These are phyloP conservation scores for Leccinum fuscescens DNA, from an alignment of 1,284 basidiomycete species.

Conservation along the genomic window DNA sequence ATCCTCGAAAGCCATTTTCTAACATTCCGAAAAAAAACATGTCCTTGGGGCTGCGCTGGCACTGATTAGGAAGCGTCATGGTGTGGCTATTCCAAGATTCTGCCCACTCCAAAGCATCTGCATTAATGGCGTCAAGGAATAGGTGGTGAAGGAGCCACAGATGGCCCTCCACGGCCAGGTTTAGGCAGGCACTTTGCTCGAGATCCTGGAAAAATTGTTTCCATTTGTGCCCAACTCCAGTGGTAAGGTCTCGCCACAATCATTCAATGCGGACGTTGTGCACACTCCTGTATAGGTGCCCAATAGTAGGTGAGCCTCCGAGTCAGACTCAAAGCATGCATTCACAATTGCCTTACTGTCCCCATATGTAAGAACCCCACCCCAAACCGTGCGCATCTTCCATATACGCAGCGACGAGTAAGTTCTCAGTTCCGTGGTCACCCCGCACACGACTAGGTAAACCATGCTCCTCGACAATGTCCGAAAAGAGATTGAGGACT, in stretches of 20 bases:
- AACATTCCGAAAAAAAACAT: background rate
- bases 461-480: background rate
- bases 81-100: background rate
- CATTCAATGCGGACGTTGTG: background rate
- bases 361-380: background rate
- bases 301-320: background rate
- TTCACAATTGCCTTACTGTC: background rate
- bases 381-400: background rate
- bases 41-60: background rate
- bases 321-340: background rate
- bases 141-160: background rate
- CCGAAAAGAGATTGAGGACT: background rate
- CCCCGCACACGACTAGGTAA: background rate
- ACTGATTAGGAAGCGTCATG: background rate
- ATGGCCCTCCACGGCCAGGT: background rate
- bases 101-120: background rate
- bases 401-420: background rate
- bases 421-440: background rate
- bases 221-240: background rate
- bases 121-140: background rate
- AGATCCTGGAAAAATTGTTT: background rate
- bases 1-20: background rate
- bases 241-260: background rate
- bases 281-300: background rate
- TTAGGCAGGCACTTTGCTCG: background rate